phyloP scores from a whole-genome alignment of 257 asterid genomes.

The Sherardia arvensis region DNA sequence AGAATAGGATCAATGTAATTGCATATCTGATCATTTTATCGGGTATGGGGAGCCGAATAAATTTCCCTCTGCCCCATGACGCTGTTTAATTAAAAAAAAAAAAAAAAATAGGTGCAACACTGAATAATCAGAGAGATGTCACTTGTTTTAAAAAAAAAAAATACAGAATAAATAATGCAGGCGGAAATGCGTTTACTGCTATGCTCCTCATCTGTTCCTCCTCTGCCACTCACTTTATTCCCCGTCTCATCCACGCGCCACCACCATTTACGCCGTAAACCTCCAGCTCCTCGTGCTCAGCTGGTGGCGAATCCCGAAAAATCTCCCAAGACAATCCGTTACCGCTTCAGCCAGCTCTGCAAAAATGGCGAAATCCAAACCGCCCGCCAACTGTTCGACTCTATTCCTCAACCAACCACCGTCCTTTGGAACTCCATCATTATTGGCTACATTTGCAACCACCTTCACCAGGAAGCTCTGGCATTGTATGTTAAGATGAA shows the following conservation, averaged over 20 bases:
- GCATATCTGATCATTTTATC: too few species aligned
- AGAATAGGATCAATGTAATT: too few species aligned
- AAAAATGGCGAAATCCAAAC: constrained; percentile 43
- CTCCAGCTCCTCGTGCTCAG: constrained; percentile 20
- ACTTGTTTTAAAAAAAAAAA: too few species aligned
- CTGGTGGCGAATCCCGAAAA: constrained; percentile 13
- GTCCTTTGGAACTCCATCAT: constrained; percentile 84
- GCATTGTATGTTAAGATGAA: constrained; percentile 49
- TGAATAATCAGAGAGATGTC: too few species aligned
- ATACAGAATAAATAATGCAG: background rate
- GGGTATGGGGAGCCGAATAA: too few species aligned
- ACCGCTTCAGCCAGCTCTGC: constrained; percentile 71
- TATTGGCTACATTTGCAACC: constrained; percentile 70
- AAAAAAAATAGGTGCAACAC: too few species aligned
- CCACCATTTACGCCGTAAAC: constrained; percentile 17
- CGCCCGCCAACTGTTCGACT: constrained; percentile 80
- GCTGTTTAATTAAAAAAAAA: too few species aligned
- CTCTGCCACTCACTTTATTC: constrained; percentile 33
- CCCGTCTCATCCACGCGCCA: constrained; percentile 31
- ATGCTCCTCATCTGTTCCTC: constrained; percentile 42
- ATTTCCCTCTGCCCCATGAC: too few species aligned
- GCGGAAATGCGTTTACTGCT: constrained; percentile 5
- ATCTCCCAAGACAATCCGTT: constrained; percentile 62
- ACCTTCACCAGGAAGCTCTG: constrained; percentile 60
- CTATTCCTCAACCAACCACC: constrained; percentile 75